These are phyloP conservation scores for Echites panduratus DNA, from an alignment of 257 asterid species.

Conservation along the genomic window DNA sequence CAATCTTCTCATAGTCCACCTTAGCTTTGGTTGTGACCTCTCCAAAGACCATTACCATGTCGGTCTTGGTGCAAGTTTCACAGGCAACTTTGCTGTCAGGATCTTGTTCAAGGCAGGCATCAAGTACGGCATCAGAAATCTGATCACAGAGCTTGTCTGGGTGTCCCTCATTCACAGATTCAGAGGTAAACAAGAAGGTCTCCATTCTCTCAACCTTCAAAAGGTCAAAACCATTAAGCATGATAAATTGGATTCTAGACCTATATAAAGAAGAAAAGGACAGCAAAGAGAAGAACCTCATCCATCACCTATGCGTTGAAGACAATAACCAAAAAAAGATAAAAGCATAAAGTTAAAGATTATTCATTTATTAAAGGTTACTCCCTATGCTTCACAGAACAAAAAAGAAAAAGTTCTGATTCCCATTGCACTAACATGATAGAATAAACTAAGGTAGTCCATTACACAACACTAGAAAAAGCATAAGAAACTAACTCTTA, in stretches of 20 bases:
- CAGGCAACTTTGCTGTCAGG: slow-evolving; percentile 53
- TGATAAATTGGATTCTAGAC: neutral
- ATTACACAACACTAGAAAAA: neutral
- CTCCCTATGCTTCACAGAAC: neutral
- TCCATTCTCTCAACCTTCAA: slow-evolving; percentile 31
- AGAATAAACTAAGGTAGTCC: neutral
- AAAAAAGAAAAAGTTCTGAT: neutral
- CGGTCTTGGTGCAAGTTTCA: slow-evolving; percentile 46
- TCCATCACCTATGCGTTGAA: neutral
- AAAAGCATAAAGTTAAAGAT: neutral
- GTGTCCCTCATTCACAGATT: slow-evolving; percentile 54
- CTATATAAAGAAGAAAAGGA: slow-evolving; percentile 1
- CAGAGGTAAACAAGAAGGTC: slow-evolving; percentile 49
- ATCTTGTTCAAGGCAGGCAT: slow-evolving; percentile 48
- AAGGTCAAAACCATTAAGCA: neutral
- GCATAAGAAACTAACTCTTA: slow-evolving; percentile 2
- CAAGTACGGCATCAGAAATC: slow-evolving; percentile 46
- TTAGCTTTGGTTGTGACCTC: slow-evolving; percentile 49
- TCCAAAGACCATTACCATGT: slow-evolving; percentile 48
- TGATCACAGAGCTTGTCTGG: slow-evolving; percentile 58
- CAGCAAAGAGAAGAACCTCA: neutral
- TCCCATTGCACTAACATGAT: neutral
- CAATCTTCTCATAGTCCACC: slow-evolving; percentile 45
- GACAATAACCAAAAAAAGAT: neutral
- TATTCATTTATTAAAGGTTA: neutral